Evolutionary conservation across 768 basidiomycete species (phyloP).

Genomic region (Podaxis rugospora): DNA sequence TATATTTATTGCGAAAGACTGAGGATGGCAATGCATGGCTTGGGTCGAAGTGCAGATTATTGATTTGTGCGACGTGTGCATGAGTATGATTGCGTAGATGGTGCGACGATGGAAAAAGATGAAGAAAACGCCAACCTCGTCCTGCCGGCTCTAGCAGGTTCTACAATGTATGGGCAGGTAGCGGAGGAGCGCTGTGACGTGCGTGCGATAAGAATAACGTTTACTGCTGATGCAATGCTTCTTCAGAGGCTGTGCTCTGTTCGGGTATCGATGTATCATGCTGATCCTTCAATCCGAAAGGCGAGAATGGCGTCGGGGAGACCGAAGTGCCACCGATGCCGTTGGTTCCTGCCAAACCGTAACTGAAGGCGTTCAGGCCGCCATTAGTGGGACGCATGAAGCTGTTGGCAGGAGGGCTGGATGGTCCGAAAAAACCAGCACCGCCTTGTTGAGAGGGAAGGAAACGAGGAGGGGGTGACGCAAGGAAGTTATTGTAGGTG

Average conservation of each 20-base stretch:
- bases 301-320: conserved; percentile 29
- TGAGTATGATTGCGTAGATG: conserved; percentile 15
- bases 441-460: conserved; percentile 22
- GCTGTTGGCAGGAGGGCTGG: conserved; percentile 17
- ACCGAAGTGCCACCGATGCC: conserved; percentile 15
- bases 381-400: conserved; percentile 31
- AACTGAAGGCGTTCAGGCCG: conserved; percentile 21
- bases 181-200: conserved; percentile 14
- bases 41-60: conserved; percentile 11
- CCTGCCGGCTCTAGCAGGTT: conserved; percentile 43
- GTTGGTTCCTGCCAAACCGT: conserved; percentile 20
- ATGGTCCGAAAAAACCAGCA: conserved; percentile 18
- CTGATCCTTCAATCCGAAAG: conserved; percentile 31
- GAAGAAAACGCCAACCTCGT: conserved; percentile 14
- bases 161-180: conserved; percentile 30
- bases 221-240: conserved; percentile 27
- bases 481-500: conserved; percentile 29
- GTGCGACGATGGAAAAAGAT: conserved; percentile 19
- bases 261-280: conserved; percentile 34
- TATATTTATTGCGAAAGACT: conserved; percentile 15
- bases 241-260: conserved; percentile 25
- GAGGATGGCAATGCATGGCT: conserved; percentile 12
- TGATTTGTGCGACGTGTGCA: conserved; percentile 12
- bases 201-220: conserved; percentile 24
- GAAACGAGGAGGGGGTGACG: conserved; percentile 43